Evolutionary conservation across 1,284 basidiomycete species (phyloP), one percentile per base, ranked within the genome.

Genomic region (Cutaneotrichosporon sp.): DNA sequence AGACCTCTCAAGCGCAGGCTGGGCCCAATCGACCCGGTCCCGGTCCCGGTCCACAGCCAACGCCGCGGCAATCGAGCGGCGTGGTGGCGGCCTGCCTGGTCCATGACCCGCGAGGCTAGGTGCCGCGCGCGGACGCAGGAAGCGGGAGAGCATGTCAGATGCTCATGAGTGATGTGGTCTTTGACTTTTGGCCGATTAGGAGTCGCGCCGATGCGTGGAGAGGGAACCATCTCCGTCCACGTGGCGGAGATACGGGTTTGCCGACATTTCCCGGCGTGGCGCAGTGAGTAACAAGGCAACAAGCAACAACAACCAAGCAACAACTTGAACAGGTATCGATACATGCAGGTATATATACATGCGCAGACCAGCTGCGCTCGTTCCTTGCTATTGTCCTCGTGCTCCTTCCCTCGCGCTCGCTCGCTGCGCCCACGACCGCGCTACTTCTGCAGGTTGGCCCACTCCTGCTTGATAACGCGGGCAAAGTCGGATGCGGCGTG

Each of bases 401-500:
- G 26, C 26, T 26, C 26, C 26, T 26, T 3, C 26, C 26, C 26
- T 26, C 26, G 26, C 26, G 34, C 34, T 36, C 34, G 34, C 34
- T 36, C 5, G 34, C 34, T 36, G 34, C 11, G 34, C 34, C 11
- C 34, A 36, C 34, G 34, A n/a, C 32, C 9, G 34, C 55, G 40
- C 56, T 30, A 47, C 22, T 52, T 38, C 50, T 70, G 67, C 34
- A 79, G 72, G 55, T 69, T 61, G 59, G 74, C 65, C 65, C 71
- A 91, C 75, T 90, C 91, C 34, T 85, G 82, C 63, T 90, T 86
- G 71, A 95, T 92, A 75, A 90, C 88, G 63, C 84, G 81, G 50
- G 91, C 85, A 78, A 94, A 93, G 77, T 93, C 90, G 16, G 82
- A 77, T 32, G 85, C 82, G 38, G 83, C 78, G 76, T 93, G 90